Conservation (phyloP, 257 asterid species). For the Ligustrum vulgare region DNA sequence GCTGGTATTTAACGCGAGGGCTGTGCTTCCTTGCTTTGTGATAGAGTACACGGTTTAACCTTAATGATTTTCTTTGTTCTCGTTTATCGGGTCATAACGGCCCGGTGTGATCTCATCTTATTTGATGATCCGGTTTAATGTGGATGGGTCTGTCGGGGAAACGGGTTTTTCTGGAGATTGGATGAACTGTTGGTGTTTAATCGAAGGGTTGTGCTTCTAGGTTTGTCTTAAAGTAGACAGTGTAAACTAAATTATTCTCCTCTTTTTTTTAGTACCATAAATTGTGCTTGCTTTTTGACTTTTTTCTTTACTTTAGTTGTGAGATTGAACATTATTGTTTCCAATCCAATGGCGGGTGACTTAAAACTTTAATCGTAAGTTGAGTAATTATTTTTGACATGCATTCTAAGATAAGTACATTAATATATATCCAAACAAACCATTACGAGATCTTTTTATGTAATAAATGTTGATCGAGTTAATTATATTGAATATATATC, state of each 20-base stretch:
- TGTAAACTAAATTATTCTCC: background rate
- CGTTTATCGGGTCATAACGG: background rate
- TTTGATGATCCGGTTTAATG: background rate
- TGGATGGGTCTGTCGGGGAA: background rate
- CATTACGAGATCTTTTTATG: background rate
- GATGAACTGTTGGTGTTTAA: background rate
- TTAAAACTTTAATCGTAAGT: too few species aligned
- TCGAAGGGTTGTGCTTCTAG: background rate
- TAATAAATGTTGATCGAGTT: background rate
- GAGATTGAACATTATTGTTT: background rate
- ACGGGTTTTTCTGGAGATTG: background rate
- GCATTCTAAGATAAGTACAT: background rate
- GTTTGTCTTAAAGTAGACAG: background rate
- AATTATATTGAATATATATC: too few species aligned
- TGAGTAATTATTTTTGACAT: background rate
- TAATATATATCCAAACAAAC: too few species aligned
- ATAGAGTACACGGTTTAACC: constrained; percentile 61
- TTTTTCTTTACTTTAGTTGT: background rate
- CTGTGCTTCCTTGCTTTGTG: constrained; percentile 91
- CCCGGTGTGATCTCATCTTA: background rate
- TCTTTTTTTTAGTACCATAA: background rate
- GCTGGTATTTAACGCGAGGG: constrained; percentile 75
- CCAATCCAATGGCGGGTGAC: background rate
- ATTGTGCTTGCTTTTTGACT: background rate
- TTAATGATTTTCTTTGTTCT: background rate